Evolutionary conservation across 139 green algal genomes (phyloP), one percentile per base, ranked within the genome.

Genomic region (Chlamydomonas sp.): DNA sequence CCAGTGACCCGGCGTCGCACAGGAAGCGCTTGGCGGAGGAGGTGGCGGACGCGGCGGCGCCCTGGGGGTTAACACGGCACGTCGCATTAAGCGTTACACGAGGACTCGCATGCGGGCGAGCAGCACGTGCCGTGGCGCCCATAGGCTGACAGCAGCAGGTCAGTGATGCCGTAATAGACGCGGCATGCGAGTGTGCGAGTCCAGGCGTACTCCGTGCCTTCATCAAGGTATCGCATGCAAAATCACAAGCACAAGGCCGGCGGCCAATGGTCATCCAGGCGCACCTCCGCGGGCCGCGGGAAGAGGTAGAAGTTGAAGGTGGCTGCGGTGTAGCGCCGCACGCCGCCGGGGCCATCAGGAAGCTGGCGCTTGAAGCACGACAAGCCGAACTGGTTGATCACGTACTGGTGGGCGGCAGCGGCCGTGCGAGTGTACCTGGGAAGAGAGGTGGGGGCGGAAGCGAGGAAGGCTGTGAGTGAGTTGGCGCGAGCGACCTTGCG

Each of bases 281-380:
- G 12, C 18, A 85, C 90, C 68, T 91, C 85, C 14, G 91, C 80
- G 14, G 91, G 89, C 9, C 89, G 74, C 2, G 96, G 96, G 78
- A 98, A 97, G 31, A 97, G 72, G 84, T 96, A 97, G 78, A 98
- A 97, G 87, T 98, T 98, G 91, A 96, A 98, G 62, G 96, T 97
- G 49, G 80, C 90, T 2, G 93, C 92, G 49, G 67, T 74, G 77
- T 88, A 93, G 82, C 59, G n/a, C 20, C 80, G 74, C 88, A 77
- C 89, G 75, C 75, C 75, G 2, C 31, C 79, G 10, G n/a, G 31
- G 2, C 31, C 79, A 20, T 60, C 66, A 4, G 49, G 62, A 57
- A 1, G 63, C 49, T 14, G 64, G 15, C 76, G 85, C 17, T 76
- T 85, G 80, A 97, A 95, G 64, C 83, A 87, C 5, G 90, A 93